Conservation (phyloP, 306 rosid species). For the Quercus parvula region DNA sequence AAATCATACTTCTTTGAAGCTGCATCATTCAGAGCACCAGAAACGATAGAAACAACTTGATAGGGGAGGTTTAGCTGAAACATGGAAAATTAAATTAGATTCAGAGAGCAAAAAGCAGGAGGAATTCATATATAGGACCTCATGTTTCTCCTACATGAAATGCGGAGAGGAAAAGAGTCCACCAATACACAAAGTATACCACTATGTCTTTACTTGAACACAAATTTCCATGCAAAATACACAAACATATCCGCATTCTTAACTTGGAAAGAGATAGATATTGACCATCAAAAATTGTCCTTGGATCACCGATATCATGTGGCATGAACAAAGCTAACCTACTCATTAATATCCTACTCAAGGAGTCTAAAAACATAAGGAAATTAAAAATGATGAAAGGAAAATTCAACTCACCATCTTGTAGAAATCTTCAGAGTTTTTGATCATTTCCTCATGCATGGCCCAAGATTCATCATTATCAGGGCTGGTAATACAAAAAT, state of each 20-base stretch:
- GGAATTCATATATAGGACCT: not conserved
- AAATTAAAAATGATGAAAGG: not conserved
- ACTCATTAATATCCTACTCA: no score
- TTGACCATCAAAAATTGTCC: not conserved
- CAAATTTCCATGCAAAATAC: not conserved
- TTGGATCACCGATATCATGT: not conserved
- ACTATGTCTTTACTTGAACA: not conserved
- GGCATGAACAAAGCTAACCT: not conserved
- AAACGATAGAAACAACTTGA: conserved; percentile 83
- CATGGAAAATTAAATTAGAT: not conserved
- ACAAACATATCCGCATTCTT: not conserved
- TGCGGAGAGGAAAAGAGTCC: not conserved
- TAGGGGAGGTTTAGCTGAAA: conserved; percentile 79
- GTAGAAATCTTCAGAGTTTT: conserved; percentile 88
- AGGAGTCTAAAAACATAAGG: no score
- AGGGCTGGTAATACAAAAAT: conserved; percentile 88
- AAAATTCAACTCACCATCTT: conserved; percentile 38
- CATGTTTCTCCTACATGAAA: not conserved
- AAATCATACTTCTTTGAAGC: conserved; percentile 95
- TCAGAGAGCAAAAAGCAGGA: not conserved
- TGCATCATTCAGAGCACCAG: conserved; percentile 97
- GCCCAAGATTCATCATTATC: conserved; percentile 83
- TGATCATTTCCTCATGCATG: conserved; percentile 95
- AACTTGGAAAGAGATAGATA: not conserved
- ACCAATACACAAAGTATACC: not conserved